phyloP scores from a whole-genome alignment of 306 rosid species.

The Dryas alaskensis region DNA sequence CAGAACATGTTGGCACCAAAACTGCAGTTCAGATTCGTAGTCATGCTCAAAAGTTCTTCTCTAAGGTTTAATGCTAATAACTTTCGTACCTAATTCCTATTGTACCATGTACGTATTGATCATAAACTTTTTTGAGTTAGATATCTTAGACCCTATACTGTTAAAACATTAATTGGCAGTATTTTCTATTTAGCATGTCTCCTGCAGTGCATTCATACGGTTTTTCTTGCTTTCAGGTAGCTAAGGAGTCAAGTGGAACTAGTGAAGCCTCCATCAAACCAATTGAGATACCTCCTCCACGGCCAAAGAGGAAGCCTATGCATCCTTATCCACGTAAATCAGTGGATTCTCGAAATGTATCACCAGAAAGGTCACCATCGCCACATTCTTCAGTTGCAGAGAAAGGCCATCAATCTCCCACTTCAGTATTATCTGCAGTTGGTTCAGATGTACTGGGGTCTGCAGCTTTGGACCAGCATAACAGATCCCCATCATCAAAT shows the following conservation, averaged over 20 bases:
- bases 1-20: constrained; percentile 97
- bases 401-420: constrained; percentile 65
- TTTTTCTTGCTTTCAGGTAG: constrained; percentile 56
- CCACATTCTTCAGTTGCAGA: constrained; percentile 42
- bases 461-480: constrained; percentile 50
- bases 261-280: constrained; percentile 58
- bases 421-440: constrained; percentile 56
- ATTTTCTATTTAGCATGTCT: constrained; percentile 12
- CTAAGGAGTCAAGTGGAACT: constrained; percentile 53
- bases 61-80: constrained; percentile 60
- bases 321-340: constrained; percentile 95
- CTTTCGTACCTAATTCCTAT: constrained; percentile 12
- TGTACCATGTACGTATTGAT: neutral
- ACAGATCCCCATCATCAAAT: constrained; percentile 58
- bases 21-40: constrained; percentile 98
- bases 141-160: neutral
- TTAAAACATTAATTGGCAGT: neutral
- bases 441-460: constrained; percentile 63
- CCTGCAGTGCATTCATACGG: constrained; percentile 8
- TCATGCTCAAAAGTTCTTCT: constrained; percentile 98
- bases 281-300: constrained; percentile 88
- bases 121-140: neutral
- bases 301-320: constrained; percentile 88
- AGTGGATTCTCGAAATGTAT: constrained; percentile 40
- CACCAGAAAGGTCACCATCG: constrained; percentile 55